A percentile compares a stretch with the other conserved stretches of the same genome.
Conservation (phyloP, 2,329 filamentous ascomycete genomes). For the Phaeosphaeria sp. region DNA sequence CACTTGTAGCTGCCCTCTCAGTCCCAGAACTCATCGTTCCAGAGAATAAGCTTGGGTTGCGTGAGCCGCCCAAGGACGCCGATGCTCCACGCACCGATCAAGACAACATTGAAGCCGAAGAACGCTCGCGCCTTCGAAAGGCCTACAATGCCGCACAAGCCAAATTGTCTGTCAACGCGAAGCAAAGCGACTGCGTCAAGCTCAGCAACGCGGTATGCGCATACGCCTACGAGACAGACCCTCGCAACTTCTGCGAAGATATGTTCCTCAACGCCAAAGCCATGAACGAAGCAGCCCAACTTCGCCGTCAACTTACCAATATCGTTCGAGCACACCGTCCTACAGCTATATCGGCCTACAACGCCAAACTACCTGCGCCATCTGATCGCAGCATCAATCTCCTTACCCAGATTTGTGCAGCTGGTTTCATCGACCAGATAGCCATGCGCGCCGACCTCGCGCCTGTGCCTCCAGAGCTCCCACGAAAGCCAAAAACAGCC, state of each 20-base stretch:
- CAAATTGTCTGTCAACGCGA: constrained; percentile 77
- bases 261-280: constrained; percentile 89
- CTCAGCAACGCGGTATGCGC: constrained; percentile 87
- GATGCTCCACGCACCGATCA: constrained; percentile 63
- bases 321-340: constrained; percentile 79
- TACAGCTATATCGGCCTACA: constrained; percentile 45
- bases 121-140: constrained; percentile 69
- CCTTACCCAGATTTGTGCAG: constrained; percentile 88
- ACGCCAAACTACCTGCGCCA: constrained; percentile 62
- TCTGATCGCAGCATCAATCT: constrained; percentile 72
- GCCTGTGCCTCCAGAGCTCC: constrained; percentile 63
- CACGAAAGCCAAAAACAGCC: constrained; percentile 76
- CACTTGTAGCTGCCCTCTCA: constrained; percentile 85
- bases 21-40: constrained; percentile 87
- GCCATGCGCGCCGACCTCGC: constrained; percentile 90
- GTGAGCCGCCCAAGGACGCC: constrained; percentile 53
- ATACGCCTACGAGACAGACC: constrained; percentile 61
- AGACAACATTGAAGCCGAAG: constrained; percentile 74
- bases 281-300: constrained; percentile 82
- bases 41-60: constrained; percentile 76
- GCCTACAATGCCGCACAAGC: constrained; percentile 75
- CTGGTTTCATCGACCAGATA: constrained; percentile 92
- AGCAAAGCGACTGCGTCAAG: constrained; percentile 87
- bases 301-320: constrained; percentile 81
- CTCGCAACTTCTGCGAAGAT: constrained; percentile 76